Evolutionary conservation across 139 green algal species (phyloP).

Genomic region (Chlorella sp.): DNA sequence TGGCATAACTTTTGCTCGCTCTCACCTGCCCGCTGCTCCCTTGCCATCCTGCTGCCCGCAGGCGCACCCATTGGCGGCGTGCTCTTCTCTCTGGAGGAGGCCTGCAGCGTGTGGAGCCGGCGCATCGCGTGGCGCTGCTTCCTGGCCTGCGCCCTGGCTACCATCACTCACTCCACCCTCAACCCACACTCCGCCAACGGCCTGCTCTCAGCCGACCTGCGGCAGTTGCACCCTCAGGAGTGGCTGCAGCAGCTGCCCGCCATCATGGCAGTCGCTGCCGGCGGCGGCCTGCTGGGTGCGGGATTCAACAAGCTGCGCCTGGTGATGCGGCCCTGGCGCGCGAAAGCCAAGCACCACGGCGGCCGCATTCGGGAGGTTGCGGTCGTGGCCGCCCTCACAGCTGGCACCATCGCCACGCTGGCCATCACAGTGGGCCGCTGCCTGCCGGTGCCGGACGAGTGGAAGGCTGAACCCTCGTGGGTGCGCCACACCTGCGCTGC

Average conservation of each 20-base stretch:
- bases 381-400: slow-evolving; percentile 12
- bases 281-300: slow-evolving; percentile 78
- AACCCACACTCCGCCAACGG: slow-evolving; percentile 3
- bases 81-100: slow-evolving; percentile 93
- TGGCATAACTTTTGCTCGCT: too few relatives aligned
- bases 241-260: slow-evolving; percentile 73
- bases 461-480: background rate
- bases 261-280: slow-evolving; percentile 67
- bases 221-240: background rate
- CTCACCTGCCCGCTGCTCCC: background rate
- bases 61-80: slow-evolving; percentile 90
- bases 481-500: slow-evolving; percentile 32
- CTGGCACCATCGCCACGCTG: slow-evolving; percentile 1
- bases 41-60: background rate
- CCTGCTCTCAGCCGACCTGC: slow-evolving; percentile 16
- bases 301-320: slow-evolving; percentile 78
- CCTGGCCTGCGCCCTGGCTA: background rate
- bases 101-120: slow-evolving; percentile 73
- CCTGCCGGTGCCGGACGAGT: slow-evolving; percentile 2
- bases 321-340: background rate
- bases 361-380: background rate
- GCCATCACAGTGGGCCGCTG: slow-evolving; percentile 4
- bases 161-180: background rate
- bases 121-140: slow-evolving; percentile 44
- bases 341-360: background rate